A percentile compares a stretch with the other conserved stretches of the same genome.
These are phyloP conservation scores for Alternaria alternata DNA, from an alignment of 2,329 filamentous ascomycete species.

Conservation along the genomic window DNA sequence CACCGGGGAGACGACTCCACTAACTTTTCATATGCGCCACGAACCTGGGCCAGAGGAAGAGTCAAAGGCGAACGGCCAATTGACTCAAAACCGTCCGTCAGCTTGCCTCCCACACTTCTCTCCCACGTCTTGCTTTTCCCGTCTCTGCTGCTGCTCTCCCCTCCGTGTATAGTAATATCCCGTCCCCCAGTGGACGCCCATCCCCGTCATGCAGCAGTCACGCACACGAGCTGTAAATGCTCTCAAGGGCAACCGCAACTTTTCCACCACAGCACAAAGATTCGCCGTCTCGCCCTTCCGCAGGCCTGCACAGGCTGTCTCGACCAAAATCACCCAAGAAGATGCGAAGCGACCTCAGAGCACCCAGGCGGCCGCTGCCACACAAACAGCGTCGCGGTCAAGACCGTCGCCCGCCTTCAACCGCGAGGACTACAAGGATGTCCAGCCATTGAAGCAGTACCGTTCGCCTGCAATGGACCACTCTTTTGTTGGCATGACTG, in stretches of 20 bases:
- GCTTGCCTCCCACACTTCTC: background rate
- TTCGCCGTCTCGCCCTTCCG: conserved; percentile 57
- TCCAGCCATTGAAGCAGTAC: conserved; percentile 58
- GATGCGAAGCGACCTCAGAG: conserved; percentile 54
- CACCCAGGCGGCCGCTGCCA: conserved; percentile 49
- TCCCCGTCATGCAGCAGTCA: conserved; percentile 46
- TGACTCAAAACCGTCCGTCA: conserved; percentile 27
- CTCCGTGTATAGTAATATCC: conserved; percentile 13
- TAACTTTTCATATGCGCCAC: conserved; percentile 20
- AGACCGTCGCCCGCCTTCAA: conserved; percentile 61
- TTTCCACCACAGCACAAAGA: conserved; percentile 53
- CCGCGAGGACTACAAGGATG: conserved; percentile 54
- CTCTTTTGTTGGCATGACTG: conserved; percentile 88
- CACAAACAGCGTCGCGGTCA: conserved; percentile 35
- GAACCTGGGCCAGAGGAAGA: conserved; percentile 14
- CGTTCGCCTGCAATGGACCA: conserved; percentile 61
- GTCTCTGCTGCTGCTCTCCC: conserved; percentile 7
- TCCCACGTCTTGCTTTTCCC: conserved; percentile 15
- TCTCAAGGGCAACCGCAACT: conserved; percentile 52
- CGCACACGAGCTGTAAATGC: conserved; percentile 47
- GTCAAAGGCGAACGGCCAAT: conserved; percentile 16
- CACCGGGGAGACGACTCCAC: conserved; percentile 18
- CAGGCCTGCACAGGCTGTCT: conserved; percentile 43
- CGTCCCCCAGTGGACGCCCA: conserved; percentile 27
- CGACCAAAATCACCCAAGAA: conserved; percentile 47